Conservation (phyloP, 2,329 filamentous ascomycete genomes). For the Sclerotinia spermophila region DNA sequence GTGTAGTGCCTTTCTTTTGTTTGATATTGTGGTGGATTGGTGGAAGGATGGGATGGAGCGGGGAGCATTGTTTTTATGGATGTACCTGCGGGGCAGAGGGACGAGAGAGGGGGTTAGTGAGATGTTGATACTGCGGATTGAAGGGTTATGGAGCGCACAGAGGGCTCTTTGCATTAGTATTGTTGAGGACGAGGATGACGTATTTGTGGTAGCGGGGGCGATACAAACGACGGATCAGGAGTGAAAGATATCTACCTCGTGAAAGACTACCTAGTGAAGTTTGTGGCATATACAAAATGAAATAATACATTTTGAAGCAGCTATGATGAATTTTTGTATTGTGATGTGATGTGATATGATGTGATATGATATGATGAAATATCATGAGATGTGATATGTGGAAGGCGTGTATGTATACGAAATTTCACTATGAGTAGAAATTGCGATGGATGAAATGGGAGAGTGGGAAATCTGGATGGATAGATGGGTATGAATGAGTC, state of each 20-base stretch:
- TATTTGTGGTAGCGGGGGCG: background rate
- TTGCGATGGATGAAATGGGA: background rate
- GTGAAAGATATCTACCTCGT: background rate
- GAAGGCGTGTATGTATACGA: background rate
- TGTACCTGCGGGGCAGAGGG: background rate
- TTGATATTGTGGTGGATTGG: background rate
- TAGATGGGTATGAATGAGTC: background rate
- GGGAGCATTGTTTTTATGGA: background rate
- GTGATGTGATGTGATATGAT: background rate
- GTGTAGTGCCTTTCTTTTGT: background rate
- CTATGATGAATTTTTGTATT: background rate
- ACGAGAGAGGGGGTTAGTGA: background rate
- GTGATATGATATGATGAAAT: background rate
- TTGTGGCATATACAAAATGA: slow-evolving; percentile 10
- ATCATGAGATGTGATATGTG: background rate
- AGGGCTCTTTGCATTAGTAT: background rate
- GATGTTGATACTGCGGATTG: background rate
- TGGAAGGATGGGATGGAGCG: background rate
- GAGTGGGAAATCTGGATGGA: background rate
- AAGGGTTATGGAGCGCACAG: background rate
- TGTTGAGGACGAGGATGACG: background rate
- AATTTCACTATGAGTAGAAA: background rate
- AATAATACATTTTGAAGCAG: background rate
- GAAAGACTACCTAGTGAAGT: background rate
- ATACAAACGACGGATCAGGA: background rate